Conservation (phyloP, 2,329 filamentous ascomycete genomes). For the Fusarium virguliforme region DNA sequence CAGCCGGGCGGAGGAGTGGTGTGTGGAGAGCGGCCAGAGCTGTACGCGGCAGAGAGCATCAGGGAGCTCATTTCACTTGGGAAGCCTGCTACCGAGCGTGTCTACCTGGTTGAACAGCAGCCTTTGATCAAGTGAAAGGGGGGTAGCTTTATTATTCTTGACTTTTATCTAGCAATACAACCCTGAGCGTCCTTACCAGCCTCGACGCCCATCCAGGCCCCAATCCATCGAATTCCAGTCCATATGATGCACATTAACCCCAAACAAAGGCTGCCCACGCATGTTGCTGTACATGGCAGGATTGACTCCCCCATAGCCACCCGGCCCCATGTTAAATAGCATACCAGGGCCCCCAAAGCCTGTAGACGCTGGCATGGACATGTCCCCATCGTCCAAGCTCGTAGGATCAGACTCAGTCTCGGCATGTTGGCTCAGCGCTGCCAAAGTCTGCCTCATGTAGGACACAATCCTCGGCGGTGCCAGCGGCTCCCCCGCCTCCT, state of each 20-base stretch:
- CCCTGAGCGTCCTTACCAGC: background rate
- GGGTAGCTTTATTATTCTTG: too few relatives aligned
- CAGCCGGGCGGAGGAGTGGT: too few relatives aligned
- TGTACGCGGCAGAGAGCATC: too few relatives aligned
- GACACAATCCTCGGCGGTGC: constrained; percentile 4
- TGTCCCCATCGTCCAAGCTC: background rate
- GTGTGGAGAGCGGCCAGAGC: too few relatives aligned
- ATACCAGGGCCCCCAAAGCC: background rate
- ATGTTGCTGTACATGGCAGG: background rate
- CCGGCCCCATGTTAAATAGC: background rate
- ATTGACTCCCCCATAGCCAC: background rate
- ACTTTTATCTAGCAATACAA: background rate
- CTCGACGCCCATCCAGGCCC: background rate
- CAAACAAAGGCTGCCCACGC: background rate
- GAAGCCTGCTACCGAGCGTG: too few relatives aligned
- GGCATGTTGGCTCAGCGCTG: background rate
- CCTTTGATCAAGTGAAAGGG: too few relatives aligned
- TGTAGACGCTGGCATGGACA: too few relatives aligned
- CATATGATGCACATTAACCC: background rate
- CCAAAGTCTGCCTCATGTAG: background rate
- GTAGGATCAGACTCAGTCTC: background rate
- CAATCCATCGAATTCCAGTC: constrained; percentile 9
- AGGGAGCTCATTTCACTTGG: too few relatives aligned
- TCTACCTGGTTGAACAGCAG: too few relatives aligned
- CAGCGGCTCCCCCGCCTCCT: background rate